Conservation (phyloP, 345 rosid species). For the Schrenkiella parvula region DNA sequence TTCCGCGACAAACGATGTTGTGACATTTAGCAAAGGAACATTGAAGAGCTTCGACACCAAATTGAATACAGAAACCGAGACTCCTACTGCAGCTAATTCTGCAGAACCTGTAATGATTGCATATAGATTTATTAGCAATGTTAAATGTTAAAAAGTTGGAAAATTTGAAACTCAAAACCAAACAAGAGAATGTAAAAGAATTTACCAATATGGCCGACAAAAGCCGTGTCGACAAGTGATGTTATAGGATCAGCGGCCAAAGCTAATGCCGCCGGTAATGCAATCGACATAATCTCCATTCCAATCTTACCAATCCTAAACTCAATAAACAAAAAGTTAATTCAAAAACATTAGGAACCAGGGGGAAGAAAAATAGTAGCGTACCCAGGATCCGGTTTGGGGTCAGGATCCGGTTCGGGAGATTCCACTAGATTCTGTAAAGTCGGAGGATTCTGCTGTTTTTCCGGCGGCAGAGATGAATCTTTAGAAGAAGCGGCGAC, state of each 20-base stretch:
- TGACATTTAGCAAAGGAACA: slow-evolving; percentile 82
- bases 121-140: not conserved
- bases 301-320: slow-evolving; percentile 57
- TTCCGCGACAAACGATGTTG: slow-evolving; percentile 93
- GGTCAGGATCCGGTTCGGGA: slow-evolving; percentile 23
- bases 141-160: not conserved
- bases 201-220: slow-evolving; percentile 84
- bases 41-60: slow-evolving; percentile 81
- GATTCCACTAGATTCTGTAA: slow-evolving; percentile 5
- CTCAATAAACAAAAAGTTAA: slow-evolving; percentile 25
- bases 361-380: slow-evolving; percentile 13
- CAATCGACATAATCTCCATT: slow-evolving; percentile 70
- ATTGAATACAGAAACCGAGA: slow-evolving; percentile 78
- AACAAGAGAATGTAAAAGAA: not conserved
- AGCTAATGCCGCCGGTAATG: slow-evolving; percentile 91
- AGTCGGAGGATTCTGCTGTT: not conserved
- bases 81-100: slow-evolving; percentile 90
- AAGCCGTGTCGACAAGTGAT: slow-evolving; percentile 81
- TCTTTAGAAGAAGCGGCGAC: slow-evolving; percentile 22
- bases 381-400: slow-evolving; percentile 24
- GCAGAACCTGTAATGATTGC: slow-evolving; percentile 54
- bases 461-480: slow-evolving; percentile 19
- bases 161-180: not conserved
- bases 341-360: not conserved
- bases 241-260: slow-evolving; percentile 88